Conservation (phyloP, 2,329 filamentous ascomycete species). For the Botrytis galanthina region DNA sequence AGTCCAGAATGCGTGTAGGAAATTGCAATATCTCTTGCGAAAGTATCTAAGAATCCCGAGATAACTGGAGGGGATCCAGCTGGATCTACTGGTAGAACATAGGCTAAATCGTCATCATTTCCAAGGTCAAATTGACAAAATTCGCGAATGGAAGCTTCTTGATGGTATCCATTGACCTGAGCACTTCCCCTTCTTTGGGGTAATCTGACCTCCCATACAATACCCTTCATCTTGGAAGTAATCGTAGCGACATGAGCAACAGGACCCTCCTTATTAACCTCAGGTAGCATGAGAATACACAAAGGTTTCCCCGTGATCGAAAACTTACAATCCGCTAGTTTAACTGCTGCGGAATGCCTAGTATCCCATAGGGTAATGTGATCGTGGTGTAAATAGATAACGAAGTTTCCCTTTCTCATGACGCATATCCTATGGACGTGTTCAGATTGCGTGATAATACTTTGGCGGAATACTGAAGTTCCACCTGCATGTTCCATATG, state of each 20-base stretch:
- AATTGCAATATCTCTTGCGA: slow-evolving; percentile 80
- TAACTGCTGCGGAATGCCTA: slow-evolving; percentile 54
- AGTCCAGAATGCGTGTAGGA: slow-evolving; percentile 75
- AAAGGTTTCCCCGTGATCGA: slow-evolving; percentile 67
- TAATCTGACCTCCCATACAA: slow-evolving; percentile 76
- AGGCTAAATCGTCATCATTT: slow-evolving; percentile 56
- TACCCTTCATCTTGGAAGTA: slow-evolving; percentile 71
- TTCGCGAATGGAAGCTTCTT: slow-evolving; percentile 51
- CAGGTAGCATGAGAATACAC: slow-evolving; percentile 74
- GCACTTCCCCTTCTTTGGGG: slow-evolving; percentile 46
- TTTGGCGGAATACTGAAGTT: slow-evolving; percentile 62
- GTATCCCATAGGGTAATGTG: slow-evolving; percentile 79
- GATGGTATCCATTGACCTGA: slow-evolving; percentile 17
- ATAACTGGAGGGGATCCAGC: slow-evolving; percentile 70
- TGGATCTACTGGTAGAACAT: slow-evolving; percentile 80
- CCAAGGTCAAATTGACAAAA: slow-evolving; percentile 72
- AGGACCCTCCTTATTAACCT: slow-evolving; percentile 50
- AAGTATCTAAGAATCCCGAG: slow-evolving; percentile 80
- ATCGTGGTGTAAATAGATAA: slow-evolving; percentile 74
- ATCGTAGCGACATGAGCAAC: slow-evolving; percentile 76
- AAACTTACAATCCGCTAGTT: slow-evolving; percentile 60
- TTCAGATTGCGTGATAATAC: slow-evolving; percentile 62
- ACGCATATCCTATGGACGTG: slow-evolving; percentile 80
- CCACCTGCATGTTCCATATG: slow-evolving; percentile 55
- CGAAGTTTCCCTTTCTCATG: slow-evolving; percentile 71